Conservation (phyloP, 352 stramenopile species). For the Pythium periplocum region DNA sequence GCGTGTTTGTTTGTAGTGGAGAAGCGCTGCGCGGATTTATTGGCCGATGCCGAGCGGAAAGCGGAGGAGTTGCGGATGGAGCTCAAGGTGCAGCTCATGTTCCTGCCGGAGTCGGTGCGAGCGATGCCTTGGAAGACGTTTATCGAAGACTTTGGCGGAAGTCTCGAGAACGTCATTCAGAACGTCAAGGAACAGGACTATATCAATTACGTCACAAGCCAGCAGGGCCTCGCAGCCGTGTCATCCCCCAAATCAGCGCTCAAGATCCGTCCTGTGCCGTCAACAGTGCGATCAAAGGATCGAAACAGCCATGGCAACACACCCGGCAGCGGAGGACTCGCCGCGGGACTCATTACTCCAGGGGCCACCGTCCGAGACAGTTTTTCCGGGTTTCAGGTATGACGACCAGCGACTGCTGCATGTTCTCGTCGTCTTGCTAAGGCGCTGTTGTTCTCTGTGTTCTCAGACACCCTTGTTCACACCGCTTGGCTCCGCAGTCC, state of each 20-base stretch:
- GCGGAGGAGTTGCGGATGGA: constrained; percentile 66
- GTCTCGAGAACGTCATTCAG: constrained; percentile 67
- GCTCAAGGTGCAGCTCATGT: constrained; percentile 77
- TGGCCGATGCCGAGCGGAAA: constrained; percentile 44
- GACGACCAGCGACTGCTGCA: too few relatives aligned
- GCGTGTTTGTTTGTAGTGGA: constrained; percentile 32
- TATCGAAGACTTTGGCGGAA: constrained; percentile 70
- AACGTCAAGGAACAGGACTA: constrained; percentile 41
- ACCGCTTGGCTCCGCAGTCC: too few relatives aligned
- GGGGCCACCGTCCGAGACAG: constrained; percentile 12
- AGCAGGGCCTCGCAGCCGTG: constrained; percentile 11
- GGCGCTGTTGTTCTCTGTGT: too few relatives aligned
- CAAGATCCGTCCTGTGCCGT: constrained; percentile 24
- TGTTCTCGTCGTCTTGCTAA: too few relatives aligned
- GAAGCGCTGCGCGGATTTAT: constrained; percentile 52
- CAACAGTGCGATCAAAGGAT: constrained; percentile 24
- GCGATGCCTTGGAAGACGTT: constrained; percentile 80
- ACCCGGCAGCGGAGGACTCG: constrained; percentile 5
- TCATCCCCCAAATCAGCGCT: constrained; percentile 19
- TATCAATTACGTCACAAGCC: constrained; percentile 20
- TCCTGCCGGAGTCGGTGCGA: constrained; percentile 59
- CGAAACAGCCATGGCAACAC: constrained; percentile 20
- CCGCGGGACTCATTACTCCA: constrained; percentile 9
- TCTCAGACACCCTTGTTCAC: too few relatives aligned
- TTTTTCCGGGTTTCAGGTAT: constrained; percentile 6